Evolutionary conservation across 2,329 filamentous ascomycete species (phyloP).

Genomic region (Colletotrichum orbiculare): DNA sequence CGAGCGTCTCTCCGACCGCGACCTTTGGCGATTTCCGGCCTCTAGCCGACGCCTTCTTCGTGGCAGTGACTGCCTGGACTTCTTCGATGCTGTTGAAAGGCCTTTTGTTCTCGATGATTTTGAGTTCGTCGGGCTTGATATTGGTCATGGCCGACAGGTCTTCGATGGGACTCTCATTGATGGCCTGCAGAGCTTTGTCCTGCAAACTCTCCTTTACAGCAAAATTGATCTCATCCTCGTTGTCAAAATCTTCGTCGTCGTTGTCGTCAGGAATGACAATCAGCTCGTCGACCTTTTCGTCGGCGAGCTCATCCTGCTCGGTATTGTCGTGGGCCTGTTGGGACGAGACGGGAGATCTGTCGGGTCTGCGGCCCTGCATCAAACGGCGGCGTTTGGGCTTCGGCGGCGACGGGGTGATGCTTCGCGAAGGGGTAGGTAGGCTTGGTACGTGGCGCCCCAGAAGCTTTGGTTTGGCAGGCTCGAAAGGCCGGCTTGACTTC

Average conservation of each 20-base stretch:
- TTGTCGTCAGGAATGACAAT: constrained; percentile 50
- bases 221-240: constrained; percentile 38
- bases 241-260: constrained; percentile 54
- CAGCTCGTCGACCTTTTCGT: constrained; percentile 42
- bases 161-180: constrained; percentile 81
- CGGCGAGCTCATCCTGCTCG: constrained; percentile 40
- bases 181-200: constrained; percentile 75
- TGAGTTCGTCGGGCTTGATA: constrained; percentile 75
- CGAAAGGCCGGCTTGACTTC: constrained; percentile 33
- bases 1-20: constrained; percentile 64
- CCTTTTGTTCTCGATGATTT: constrained; percentile 76
- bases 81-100: constrained; percentile 77
- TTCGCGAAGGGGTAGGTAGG: constrained; percentile 35
- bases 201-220: constrained; percentile 44
- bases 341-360: constrained; percentile 35
- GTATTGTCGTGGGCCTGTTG: constrained; percentile 42
- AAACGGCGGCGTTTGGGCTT: constrained; percentile 45
- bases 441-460: constrained; percentile 36
- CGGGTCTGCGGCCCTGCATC: constrained; percentile 48
- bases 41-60: constrained; percentile 58
- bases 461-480: constrained; percentile 25
- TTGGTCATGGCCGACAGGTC: constrained; percentile 87
- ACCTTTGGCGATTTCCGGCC: constrained; percentile 54
- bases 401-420: constrained; percentile 43
- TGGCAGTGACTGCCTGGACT: constrained; percentile 72